Conservation (phyloP, 768 basidiomycete genomes). For the Coprinopsis cinerea region DNA sequence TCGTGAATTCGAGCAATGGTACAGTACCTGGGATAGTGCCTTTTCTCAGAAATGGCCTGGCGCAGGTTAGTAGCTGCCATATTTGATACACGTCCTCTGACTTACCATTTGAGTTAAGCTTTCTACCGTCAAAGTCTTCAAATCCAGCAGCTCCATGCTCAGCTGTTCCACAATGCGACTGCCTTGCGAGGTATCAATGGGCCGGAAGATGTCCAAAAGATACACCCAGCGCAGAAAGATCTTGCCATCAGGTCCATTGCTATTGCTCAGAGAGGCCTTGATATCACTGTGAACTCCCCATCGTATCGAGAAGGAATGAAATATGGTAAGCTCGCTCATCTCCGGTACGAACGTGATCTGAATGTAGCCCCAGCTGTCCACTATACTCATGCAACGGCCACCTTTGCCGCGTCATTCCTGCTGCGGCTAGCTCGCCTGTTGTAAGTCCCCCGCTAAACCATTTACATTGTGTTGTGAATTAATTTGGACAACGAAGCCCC, state of each 20-base stretch:
- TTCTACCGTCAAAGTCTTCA: slow-evolving; percentile 87
- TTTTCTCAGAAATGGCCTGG: slow-evolving; percentile 82
- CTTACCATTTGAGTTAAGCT: slow-evolving; percentile 31
- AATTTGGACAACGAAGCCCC: slow-evolving; percentile 46
- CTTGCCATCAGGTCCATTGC: slow-evolving; percentile 79
- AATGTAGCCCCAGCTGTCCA: slow-evolving; percentile 57
- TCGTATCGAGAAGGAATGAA: slow-evolving; percentile 89
- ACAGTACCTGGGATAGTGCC: slow-evolving; percentile 67
- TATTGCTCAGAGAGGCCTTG: slow-evolving; percentile 73
- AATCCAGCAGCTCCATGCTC: slow-evolving; percentile 84
- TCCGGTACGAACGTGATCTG: slow-evolving; percentile 2
- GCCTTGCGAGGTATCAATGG: slow-evolving; percentile 79
- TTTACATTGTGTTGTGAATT: not conserved
- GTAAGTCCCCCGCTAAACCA: slow-evolving; percentile 37
- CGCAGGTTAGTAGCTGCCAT: slow-evolving; percentile 45
- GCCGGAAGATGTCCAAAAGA: slow-evolving; percentile 79
- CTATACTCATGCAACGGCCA: slow-evolving; percentile 88
- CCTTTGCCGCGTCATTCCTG: slow-evolving; percentile 88
- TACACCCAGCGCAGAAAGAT: slow-evolving; percentile 72
- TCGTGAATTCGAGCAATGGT: slow-evolving; percentile 77
- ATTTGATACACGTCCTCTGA: not conserved
- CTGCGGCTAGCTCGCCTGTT: slow-evolving; percentile 83
- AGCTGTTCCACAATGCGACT: slow-evolving; percentile 79
- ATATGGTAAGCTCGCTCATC: slow-evolving; percentile 53
- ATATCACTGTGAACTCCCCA: slow-evolving; percentile 79